Conservation (phyloP, 306 rosid species). For the Trifolium repens region DNA sequence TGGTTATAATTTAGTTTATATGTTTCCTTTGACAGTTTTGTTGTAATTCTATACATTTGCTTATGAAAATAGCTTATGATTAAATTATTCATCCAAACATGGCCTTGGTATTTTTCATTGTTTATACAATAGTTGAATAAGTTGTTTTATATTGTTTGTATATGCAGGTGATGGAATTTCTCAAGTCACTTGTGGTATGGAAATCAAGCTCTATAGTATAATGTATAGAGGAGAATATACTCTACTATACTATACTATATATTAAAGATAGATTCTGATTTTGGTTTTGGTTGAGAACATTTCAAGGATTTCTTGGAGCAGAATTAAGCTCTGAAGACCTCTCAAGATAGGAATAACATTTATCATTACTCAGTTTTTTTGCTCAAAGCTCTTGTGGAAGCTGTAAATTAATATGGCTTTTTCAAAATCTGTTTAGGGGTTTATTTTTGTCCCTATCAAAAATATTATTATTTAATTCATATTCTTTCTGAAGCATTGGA, state of each 20-base stretch:
- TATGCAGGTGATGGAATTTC: conserved; percentile 89
- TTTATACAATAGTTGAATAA: not conserved
- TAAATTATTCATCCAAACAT: too few relatives aligned
- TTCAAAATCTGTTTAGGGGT: conserved; percentile 14
- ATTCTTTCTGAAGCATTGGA: conserved; percentile 34
- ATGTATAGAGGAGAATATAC: conserved; percentile 47
- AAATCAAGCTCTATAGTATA: conserved; percentile 59
- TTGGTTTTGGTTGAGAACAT: conserved; percentile 44
- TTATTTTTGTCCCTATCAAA: not conserved
- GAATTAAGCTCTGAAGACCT: conserved; percentile 49
- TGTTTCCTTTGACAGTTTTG: not conserved
- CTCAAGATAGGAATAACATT: conserved; percentile 24
- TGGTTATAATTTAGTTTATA: not conserved
- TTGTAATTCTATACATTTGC: not conserved
- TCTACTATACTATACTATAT: conserved; percentile 41
- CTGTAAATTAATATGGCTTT: conserved; percentile 53
- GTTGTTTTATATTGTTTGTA: not conserved
- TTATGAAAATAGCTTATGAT: too few relatives aligned
- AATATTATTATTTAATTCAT: conserved; percentile 31
- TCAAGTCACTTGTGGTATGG: conserved; percentile 73
- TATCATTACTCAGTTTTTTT: conserved; percentile 43
- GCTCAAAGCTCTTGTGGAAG: conserved; percentile 48
- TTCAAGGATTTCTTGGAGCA: conserved; percentile 52
- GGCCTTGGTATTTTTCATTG: not conserved
- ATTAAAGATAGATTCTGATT: conserved; percentile 24